A percentile compares a stretch with the other conserved stretches of the same genome.
phyloP scores from a whole-genome alignment of 805 yeast genomes.

The Kluyveromyces nonfermentans region DNA sequence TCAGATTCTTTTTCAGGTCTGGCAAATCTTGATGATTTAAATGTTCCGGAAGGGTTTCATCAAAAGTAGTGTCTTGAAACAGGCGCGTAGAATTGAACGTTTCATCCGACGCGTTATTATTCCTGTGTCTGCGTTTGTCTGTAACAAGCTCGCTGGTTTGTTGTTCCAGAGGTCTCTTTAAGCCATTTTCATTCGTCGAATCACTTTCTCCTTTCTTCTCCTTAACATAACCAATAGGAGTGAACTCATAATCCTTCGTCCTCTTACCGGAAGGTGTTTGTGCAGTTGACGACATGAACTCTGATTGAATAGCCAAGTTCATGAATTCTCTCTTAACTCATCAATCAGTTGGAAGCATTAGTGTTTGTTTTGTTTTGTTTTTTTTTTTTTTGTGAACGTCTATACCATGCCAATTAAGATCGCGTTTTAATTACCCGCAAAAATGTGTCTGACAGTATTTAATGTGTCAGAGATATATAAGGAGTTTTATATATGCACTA shows the following conservation, averaged over 20 bases:
- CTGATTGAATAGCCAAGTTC: background rate
- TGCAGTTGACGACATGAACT: slow-evolving; percentile 19
- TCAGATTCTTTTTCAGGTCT: slow-evolving; percentile 10
- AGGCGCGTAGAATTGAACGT: slow-evolving; percentile 18
- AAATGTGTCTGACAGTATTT: too few species aligned
- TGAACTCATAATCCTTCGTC: slow-evolving; percentile 29
- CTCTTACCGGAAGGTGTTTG: slow-evolving; percentile 22
- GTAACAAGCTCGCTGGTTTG: slow-evolving; percentile 2
- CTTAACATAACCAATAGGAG: slow-evolving; percentile 33
- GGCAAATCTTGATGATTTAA: slow-evolving; percentile 3
- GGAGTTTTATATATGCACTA: too few species aligned
- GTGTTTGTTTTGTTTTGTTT: background rate
- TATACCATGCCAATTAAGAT: background rate
- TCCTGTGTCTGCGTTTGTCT: slow-evolving; percentile 1
- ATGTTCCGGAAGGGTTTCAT: slow-evolving; percentile 24
- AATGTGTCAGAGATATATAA: too few species aligned
- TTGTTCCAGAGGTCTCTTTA: slow-evolving; percentile 2
- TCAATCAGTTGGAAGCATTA: background rate
- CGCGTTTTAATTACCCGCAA: background rate
- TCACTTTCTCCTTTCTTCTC: slow-evolving; percentile 9
- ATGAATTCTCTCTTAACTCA: background rate
- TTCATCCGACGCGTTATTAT: slow-evolving; percentile 12
- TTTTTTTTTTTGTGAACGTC: background rate
- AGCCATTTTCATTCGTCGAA: slow-evolving; percentile 2
- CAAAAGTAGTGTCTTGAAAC: slow-evolving; percentile 26